A percentile compares a stretch with the other conserved stretches of the same genome.
phyloP scores from a whole-genome alignment of 2,329 filamentous ascomycete genomes.

The Gyromitra esculenta region DNA sequence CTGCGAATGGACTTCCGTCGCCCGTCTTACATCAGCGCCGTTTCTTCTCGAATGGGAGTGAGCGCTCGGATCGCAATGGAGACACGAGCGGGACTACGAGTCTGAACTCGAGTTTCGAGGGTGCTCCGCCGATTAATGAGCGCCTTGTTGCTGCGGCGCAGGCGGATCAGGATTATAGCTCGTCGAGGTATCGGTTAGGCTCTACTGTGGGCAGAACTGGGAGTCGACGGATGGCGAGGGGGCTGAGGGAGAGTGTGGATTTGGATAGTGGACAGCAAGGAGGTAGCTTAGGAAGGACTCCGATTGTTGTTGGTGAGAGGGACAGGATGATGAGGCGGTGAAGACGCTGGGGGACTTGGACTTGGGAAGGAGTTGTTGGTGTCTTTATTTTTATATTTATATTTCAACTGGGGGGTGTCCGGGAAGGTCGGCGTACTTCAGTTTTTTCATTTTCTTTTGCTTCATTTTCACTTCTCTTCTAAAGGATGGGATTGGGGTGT shows the following conservation, averaged over 20 bases:
- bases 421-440: constrained; percentile 30
- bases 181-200: not conserved
- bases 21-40: constrained; percentile 44
- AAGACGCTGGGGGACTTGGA: constrained; percentile 5
- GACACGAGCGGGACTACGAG: constrained; percentile 1
- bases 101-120: constrained; percentile 27
- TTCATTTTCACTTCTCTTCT: constrained; percentile 33
- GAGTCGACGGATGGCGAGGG: constrained; percentile 32
- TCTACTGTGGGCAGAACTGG: constrained; percentile 2
- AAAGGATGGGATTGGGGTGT: constrained; percentile 20
- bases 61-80: constrained; percentile 1
- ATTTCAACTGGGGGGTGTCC: constrained; percentile 9
- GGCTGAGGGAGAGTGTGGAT: constrained; percentile 50
- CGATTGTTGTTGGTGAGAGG: constrained; percentile 17
- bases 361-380: constrained; percentile 5
- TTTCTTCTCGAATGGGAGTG: constrained; percentile 33
- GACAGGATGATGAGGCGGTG: constrained; percentile 47
- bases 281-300: constrained; percentile 41
- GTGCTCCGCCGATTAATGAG: constrained; percentile 19
- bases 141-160: constrained; percentile 24
- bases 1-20: constrained; percentile 14
- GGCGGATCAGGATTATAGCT: constrained; percentile 21
- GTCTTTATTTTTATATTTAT: constrained; percentile 12
- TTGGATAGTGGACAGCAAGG: constrained; percentile 44
- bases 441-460: constrained; percentile 20